Percentiles rank a stretch among this genome's conserved stretches.
phyloP scores from a whole-genome alignment of 352 stramenopile species.

The Pythium rhizo-oryzae region DNA sequence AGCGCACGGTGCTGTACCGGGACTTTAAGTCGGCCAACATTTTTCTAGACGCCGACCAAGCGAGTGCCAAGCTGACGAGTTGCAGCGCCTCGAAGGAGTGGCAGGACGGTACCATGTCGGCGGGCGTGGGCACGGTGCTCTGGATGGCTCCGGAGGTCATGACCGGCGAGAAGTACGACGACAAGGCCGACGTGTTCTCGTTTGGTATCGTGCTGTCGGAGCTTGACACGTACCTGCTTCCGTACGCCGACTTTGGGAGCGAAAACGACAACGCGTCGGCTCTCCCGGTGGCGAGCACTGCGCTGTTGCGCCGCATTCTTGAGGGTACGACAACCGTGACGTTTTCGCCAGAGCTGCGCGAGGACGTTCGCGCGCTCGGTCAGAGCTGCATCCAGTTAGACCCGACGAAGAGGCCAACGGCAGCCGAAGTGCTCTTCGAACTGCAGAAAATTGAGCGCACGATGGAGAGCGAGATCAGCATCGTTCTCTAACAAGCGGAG shows the following conservation, averaged over 20 bases:
- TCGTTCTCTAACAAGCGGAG: constrained; percentile 1
- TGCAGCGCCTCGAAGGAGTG: constrained; percentile 34
- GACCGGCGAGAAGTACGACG: constrained; percentile 21
- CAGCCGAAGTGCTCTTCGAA: constrained; percentile 13
- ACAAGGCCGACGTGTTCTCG: constrained; percentile 29
- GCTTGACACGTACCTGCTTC: constrained; percentile 20
- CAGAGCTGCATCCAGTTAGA: constrained; percentile 13
- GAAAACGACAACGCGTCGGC: background rate
- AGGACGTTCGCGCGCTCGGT: constrained; percentile 7
- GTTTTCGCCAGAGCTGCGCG: constrained; percentile 5
- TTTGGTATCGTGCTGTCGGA: constrained; percentile 23
- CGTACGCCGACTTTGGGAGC: constrained; percentile 7
- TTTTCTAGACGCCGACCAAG: constrained; percentile 21
- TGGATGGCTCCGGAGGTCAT: constrained; percentile 33
- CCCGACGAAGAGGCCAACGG: constrained; percentile 1
- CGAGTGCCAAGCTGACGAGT: constrained; percentile 33
- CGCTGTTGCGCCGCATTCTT: background rate
- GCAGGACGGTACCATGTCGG: constrained; percentile 23
- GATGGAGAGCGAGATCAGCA: constrained; percentile 16
- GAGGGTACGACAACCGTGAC: background rate
- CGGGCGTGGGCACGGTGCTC: constrained; percentile 11
- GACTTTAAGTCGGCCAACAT: constrained; percentile 31
- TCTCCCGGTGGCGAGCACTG: background rate
- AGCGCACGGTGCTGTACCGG: constrained; percentile 21
- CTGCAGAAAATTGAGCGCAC: constrained; percentile 19